Evolutionary conservation across 106 monocot species (phyloP).

Genomic region (Xerophyta viscosa): DNA sequence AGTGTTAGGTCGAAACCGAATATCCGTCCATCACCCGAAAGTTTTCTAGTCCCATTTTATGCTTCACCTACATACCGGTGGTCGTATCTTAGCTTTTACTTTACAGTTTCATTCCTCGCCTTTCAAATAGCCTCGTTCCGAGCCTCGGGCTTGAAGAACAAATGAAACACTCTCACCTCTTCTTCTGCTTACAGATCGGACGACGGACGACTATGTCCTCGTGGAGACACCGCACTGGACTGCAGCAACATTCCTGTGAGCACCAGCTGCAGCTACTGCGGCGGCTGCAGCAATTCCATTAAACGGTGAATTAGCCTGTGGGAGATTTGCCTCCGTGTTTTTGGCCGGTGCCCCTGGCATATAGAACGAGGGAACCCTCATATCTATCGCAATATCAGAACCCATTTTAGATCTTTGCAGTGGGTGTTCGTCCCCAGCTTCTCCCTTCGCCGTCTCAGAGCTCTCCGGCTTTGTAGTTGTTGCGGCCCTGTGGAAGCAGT

Average conservation of each 20-base stretch:
- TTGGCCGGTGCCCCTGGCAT: slow-evolving; percentile 1
- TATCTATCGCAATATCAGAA: slow-evolving; percentile 18
- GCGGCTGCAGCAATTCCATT: slow-evolving; percentile 16
- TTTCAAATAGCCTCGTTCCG: no score
- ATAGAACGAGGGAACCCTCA: slow-evolving; percentile 16
- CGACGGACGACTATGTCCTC: slow-evolving; percentile 20
- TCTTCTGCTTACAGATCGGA: no score
- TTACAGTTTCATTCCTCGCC: no score
- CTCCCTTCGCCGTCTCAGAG: background rate
- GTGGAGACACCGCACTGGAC: slow-evolving; percentile 17
- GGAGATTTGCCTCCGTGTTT: slow-evolving; percentile 7
- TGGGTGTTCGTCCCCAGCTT: slow-evolving; percentile 2
- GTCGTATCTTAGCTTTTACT: no score
- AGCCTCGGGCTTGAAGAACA: no score
- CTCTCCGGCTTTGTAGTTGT: slow-evolving; percentile 15
- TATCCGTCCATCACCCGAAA: no score
- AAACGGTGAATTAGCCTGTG: slow-evolving; percentile 22
- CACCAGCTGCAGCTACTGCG: slow-evolving; percentile 16
- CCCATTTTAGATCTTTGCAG: slow-evolving; percentile 7
- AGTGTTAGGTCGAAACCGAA: no score
- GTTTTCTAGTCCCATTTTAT: no score
- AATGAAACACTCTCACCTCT: no score
- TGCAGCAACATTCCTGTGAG: slow-evolving; percentile 23
- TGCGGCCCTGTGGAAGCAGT: slow-evolving; percentile 27
- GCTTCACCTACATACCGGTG: no score